Evolutionary conservation across 805 yeast species (phyloP).

Genomic region (Grigorovia humatica): DNA sequence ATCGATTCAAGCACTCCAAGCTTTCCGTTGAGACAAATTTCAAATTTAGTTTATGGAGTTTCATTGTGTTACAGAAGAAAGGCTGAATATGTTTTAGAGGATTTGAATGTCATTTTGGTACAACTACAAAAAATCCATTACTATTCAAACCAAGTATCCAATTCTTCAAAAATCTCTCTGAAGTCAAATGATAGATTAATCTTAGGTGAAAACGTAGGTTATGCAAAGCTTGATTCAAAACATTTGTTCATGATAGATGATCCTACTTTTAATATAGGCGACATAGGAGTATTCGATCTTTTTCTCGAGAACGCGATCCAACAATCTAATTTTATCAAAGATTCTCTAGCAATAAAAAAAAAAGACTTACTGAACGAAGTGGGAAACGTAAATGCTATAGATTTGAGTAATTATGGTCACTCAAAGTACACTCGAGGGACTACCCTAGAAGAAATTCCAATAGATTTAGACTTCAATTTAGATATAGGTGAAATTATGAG

Average conservation of each 20-base stretch:
- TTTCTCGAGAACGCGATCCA: not conserved
- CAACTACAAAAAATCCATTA: conserved; percentile 14
- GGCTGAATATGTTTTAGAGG: conserved; percentile 24
- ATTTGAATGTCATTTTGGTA: conserved; percentile 13
- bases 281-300: conserved; percentile 9
- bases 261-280: conserved; percentile 19
- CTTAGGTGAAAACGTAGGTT: not conserved
- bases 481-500: conserved; percentile 22
- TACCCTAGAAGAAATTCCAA: conserved; percentile 6
- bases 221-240: not conserved
- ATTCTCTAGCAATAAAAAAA: conserved; percentile 11
- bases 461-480: conserved; percentile 23
- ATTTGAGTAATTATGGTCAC: not conserved
- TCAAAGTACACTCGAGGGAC: not conserved
- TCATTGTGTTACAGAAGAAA: conserved; percentile 25
- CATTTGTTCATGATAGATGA: conserved; percentile 12
- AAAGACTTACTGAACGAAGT: conserved; percentile 18
- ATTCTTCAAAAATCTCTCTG: not conserved
- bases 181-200: not conserved
- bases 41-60: conserved; percentile 25
- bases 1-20: conserved; percentile 12
- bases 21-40: conserved; percentile 21
- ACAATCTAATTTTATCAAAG: not conserved
- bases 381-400: conserved; percentile 10
- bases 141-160: not conserved